Conservation (phyloP, 305 asterid species). For the Solanum hybrid region DNA sequence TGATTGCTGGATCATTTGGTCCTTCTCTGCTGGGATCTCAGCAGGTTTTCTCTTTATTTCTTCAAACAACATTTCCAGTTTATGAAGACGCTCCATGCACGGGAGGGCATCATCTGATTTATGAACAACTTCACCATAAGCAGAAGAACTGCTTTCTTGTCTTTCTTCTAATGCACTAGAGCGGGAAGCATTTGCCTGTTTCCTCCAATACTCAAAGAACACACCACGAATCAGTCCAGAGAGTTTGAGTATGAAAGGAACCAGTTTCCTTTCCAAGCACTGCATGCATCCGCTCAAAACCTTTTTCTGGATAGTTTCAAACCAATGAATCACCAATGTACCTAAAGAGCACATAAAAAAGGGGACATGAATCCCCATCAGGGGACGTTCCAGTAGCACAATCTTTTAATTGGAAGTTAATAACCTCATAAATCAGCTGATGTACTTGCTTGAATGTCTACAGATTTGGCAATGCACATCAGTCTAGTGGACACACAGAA, state of each 20-base stretch:
- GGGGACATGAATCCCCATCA: background rate
- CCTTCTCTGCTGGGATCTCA: conserved; percentile 76
- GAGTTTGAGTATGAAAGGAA: conserved; percentile 30
- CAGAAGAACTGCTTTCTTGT: conserved; percentile 15
- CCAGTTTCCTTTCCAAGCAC: conserved; percentile 35
- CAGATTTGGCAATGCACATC: background rate
- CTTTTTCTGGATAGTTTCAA: conserved; percentile 37
- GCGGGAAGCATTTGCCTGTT: conserved; percentile 29
- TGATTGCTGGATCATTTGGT: conserved; percentile 69
- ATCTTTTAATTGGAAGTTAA: background rate
- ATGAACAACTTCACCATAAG: conserved; percentile 16
- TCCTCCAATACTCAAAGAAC: conserved; percentile 40
- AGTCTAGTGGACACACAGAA: background rate
- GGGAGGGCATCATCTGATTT: conserved; percentile 47
- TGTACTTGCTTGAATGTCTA: background rate
- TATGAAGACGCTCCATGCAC: conserved; percentile 64
- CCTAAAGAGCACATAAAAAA: conserved; percentile 25
- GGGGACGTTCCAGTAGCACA: background rate
- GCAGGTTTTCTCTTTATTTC: conserved; percentile 63
- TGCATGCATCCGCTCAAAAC: conserved; percentile 41
- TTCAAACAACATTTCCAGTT: conserved; percentile 64
- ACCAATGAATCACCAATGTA: conserved; percentile 26
- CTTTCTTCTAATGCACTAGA: conserved; percentile 25
- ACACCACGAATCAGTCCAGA: conserved; percentile 19
- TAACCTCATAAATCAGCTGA: background rate